Evolutionary conservation across 371 early-diverging fungal genomes (phyloP).

Genomic region (Lichtheimia corymbifera): DNA sequence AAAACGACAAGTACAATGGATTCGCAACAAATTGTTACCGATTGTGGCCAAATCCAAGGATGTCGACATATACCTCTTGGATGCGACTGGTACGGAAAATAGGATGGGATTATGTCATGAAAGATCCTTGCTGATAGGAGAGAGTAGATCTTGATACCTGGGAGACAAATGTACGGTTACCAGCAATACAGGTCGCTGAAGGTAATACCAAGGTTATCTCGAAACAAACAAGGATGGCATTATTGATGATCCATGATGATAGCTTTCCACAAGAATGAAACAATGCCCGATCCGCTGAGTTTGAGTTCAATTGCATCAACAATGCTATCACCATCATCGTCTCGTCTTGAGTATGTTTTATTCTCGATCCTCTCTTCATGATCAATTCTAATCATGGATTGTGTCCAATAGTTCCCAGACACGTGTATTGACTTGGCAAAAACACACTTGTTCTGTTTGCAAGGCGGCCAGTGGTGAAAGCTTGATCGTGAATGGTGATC

Average conservation of each 20-base stretch:
- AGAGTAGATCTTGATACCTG: slow-evolving; percentile 51
- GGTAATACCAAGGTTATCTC: slow-evolving; percentile 23
- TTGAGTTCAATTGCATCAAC: slow-evolving; percentile 35
- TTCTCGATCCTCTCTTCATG: too few species aligned
- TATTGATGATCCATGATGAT: slow-evolving; percentile 2
- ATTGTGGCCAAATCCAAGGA: slow-evolving; percentile 32
- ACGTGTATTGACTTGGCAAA: slow-evolving; percentile 61
- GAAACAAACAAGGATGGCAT: neutral
- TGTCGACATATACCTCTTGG: slow-evolving; percentile 69
- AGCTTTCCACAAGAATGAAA: slow-evolving; percentile 28
- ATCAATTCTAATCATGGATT: neutral
- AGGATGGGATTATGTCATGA: neutral
- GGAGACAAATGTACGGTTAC: slow-evolving; percentile 56
- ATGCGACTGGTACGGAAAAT: slow-evolving; percentile 68
- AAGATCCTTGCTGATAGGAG: neutral
- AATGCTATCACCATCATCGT: slow-evolving; percentile 26
- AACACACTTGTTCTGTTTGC: slow-evolving; percentile 66
- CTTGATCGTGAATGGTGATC: slow-evolving; percentile 67
- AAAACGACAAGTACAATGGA: slow-evolving; percentile 87
- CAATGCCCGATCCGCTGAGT: slow-evolving; percentile 43
- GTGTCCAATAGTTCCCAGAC: slow-evolving; percentile 39
- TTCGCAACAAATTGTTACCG: slow-evolving; percentile 81
- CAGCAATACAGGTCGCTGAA: slow-evolving; percentile 54
- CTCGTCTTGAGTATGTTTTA: neutral
- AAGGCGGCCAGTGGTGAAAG: slow-evolving; percentile 41